These are phyloP conservation scores for Sapria himalayana DNA, from an alignment of 345 rosid species.

Conservation along the genomic window DNA sequence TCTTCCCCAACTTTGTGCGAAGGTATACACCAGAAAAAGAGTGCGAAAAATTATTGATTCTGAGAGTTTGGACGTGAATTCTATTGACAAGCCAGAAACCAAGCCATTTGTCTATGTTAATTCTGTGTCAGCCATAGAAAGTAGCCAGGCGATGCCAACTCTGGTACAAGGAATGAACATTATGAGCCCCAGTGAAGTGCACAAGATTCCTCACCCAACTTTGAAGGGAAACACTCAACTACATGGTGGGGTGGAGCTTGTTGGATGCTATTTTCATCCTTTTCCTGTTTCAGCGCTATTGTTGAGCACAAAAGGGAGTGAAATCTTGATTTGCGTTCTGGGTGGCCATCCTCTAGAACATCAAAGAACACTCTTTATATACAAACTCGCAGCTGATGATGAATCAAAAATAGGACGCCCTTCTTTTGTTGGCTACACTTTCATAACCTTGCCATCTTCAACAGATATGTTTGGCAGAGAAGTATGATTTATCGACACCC, in stretches of 20 bases:
- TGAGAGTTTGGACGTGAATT: too few relatives aligned
- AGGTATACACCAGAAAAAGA: constrained; percentile 33
- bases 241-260: constrained; percentile 21
- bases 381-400: constrained; percentile 32
- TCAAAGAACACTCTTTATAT: constrained; percentile 33
- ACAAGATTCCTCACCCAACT: constrained; percentile 14
- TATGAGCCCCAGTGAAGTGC: too few relatives aligned
- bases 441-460: constrained; percentile 23
- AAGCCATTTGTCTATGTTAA: too few relatives aligned
- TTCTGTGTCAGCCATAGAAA: too few relatives aligned
- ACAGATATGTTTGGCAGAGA: constrained; percentile 21
- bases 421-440: constrained; percentile 44
- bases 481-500: constrained; percentile 12
- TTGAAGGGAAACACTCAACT: constrained; percentile 24
- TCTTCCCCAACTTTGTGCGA: constrained; percentile 11
- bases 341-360: constrained; percentile 29
- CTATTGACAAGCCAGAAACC: too few relatives aligned
- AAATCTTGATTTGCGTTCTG: constrained; percentile 34
- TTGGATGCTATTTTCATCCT: constrained; percentile 71
- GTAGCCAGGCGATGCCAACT: too few relatives aligned
- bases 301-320: constrained; percentile 27
- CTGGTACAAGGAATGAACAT: too few relatives aligned
- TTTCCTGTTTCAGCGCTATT: constrained; percentile 33
- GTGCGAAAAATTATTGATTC: too few relatives aligned
- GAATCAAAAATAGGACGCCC: constrained; percentile 43